These are phyloP conservation scores for Murraya koenigii DNA, from an alignment of 345 rosid species.

Conservation along the genomic window DNA sequence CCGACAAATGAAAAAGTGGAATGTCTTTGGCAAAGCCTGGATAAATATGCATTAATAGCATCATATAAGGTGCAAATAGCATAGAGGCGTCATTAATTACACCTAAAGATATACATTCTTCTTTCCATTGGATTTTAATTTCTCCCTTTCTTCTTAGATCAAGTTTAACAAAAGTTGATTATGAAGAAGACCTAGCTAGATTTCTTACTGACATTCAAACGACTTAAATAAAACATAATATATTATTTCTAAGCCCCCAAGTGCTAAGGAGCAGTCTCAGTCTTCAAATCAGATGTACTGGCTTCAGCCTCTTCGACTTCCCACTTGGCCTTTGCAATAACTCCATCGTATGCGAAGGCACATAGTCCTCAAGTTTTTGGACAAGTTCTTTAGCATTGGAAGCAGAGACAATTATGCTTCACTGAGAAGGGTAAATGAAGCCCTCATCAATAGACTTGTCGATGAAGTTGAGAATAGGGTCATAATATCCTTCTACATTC, in stretches of 20 bases:
- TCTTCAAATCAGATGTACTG: conserved; percentile 33
- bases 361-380: conserved; percentile 65
- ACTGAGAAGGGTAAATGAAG: conserved; percentile 49
- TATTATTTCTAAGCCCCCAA: neutral
- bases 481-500: conserved; percentile 52
- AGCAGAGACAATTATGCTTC: conserved; percentile 60
- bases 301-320: conserved; percentile 52
- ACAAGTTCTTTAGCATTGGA: conserved; percentile 48
- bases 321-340: conserved; percentile 45
- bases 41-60: too few relatives aligned
- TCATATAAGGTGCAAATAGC: neutral
- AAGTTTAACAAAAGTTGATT: neutral
- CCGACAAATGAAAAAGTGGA: too few relatives aligned
- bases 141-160: neutral
- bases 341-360: conserved; percentile 54
- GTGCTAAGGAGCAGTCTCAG: conserved; percentile 46
- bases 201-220: neutral
- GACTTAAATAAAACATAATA: neutral
- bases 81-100: neutral
- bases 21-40: too few relatives aligned
- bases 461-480: conserved; percentile 37
- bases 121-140: neutral
- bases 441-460: conserved; percentile 59
- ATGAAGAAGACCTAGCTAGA: neutral
- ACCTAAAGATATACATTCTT: neutral